Conservation (phyloP, 2,329 filamentous ascomycete species). For the Westerdykella ornata region DNA sequence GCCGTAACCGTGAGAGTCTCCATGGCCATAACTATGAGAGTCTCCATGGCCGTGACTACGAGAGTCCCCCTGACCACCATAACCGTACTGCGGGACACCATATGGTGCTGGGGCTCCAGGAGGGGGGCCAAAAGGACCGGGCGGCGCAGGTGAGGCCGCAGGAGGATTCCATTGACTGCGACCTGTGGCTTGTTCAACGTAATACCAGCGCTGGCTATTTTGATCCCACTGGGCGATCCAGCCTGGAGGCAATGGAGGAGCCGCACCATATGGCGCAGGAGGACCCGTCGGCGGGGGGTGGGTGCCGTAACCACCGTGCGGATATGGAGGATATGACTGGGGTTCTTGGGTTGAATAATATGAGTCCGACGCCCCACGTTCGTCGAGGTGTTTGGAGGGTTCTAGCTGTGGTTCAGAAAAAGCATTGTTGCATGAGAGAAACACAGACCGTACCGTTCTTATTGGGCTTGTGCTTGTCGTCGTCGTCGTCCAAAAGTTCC, state of each 20-base stretch:
- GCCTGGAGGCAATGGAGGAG: conserved; percentile 47
- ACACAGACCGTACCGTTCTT: conserved; percentile 10
- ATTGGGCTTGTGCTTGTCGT: conserved; percentile 30
- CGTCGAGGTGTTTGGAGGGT: background rate
- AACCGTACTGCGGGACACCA: conserved; percentile 11
- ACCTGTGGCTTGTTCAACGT: conserved; percentile 55
- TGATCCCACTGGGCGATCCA: conserved; percentile 61
- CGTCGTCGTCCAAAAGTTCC: conserved; percentile 39
- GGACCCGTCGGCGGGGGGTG: conserved; percentile 21
- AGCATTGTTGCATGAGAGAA: no score
- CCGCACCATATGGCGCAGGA: conserved; percentile 40
- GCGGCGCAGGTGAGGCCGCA: conserved; percentile 23
- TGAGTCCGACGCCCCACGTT: no score
- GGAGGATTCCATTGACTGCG: conserved; percentile 60
- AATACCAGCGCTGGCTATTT: conserved; percentile 57
- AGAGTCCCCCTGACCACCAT: conserved; percentile 7
- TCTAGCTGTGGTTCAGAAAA: background rate
- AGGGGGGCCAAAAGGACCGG: conserved; percentile 29
- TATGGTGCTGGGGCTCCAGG: conserved; percentile 16
- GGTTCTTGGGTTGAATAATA: no score
- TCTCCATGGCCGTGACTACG: conserved; percentile 11
- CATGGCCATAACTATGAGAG: conserved; percentile 3
- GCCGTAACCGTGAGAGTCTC: background rate
- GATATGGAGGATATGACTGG: conserved; percentile 10
- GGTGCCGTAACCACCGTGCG: conserved; percentile 11